These are phyloP conservation scores for Gynochthodes officinalis DNA, from an alignment of 257 asterid species.

Conservation along the genomic window DNA sequence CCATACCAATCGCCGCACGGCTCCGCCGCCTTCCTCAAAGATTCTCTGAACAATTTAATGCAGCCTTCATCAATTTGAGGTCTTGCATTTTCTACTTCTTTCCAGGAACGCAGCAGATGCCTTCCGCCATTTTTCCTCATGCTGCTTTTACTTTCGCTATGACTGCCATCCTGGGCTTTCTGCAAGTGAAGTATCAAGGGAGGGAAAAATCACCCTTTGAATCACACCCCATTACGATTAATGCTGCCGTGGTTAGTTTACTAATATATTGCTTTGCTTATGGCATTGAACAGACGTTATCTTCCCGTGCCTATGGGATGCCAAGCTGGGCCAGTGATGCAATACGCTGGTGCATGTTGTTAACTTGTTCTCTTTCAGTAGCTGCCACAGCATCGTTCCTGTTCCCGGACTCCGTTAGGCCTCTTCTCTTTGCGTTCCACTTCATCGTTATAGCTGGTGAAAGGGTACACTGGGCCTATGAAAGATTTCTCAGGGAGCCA, in stretches of 20 bases:
- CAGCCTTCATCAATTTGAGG: neutral
- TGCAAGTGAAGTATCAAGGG: slow-evolving; percentile 14
- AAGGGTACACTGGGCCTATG: neutral
- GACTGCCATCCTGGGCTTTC: neutral
- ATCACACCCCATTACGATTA: neutral
- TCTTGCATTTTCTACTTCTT: neutral
- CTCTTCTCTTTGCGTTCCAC: neutral
- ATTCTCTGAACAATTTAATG: neutral
- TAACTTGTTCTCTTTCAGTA: neutral
- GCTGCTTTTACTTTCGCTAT: slow-evolving; percentile 2
- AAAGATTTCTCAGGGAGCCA: neutral
- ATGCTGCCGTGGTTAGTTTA: neutral
- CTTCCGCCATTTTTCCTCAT: neutral
- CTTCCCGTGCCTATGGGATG: neutral
- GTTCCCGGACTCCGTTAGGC: neutral
- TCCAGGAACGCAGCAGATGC: neutral
- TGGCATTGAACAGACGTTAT: neutral
- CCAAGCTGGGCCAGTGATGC: neutral
- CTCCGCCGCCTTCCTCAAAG: neutral
- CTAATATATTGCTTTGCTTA: neutral
- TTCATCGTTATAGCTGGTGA: neutral
- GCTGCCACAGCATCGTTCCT: neutral
- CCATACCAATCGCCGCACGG: neutral
- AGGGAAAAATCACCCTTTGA: slow-evolving; percentile 7
- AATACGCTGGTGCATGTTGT: slow-evolving; percentile 2